phyloP scores from a whole-genome alignment of 495 filamentous ascomycete species.

The Penicillium nucicola region DNA sequence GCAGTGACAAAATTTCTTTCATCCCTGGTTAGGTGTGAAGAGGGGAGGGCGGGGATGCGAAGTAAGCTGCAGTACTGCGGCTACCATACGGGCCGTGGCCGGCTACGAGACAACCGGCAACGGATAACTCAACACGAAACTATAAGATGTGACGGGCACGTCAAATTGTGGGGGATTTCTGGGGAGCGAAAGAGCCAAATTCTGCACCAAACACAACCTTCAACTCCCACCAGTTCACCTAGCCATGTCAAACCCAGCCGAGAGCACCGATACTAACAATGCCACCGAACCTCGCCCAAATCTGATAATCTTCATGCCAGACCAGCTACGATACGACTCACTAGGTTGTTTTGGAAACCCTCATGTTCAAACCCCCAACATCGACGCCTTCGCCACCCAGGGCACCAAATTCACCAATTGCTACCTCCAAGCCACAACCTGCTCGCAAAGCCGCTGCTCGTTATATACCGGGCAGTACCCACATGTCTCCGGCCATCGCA shows the following conservation, averaged over 20 bases:
- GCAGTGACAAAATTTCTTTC: too few relatives aligned
- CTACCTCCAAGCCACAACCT: slow-evolving; percentile 22
- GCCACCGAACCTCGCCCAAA: slow-evolving; percentile 10
- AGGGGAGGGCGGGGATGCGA: too few relatives aligned
- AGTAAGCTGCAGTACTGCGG: too few relatives aligned
- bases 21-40: too few relatives aligned
- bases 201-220: too few relatives aligned
- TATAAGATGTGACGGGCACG: too few relatives aligned
- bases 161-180: too few relatives aligned
- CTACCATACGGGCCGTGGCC: too few relatives aligned
- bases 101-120: too few relatives aligned
- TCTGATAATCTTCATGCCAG: slow-evolving; percentile 24
- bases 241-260: not conserved
- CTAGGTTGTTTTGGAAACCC: slow-evolving; percentile 12
- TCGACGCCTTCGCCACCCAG: slow-evolving; percentile 13
- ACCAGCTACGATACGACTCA: slow-evolving; percentile 23
- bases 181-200: too few relatives aligned
- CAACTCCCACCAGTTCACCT: too few relatives aligned
- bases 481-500: slow-evolving; percentile 22
- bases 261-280: not conserved
- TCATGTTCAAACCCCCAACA: slow-evolving; percentile 19
- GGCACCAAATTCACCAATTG: slow-evolving; percentile 22
- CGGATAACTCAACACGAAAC: too few relatives aligned
- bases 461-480: slow-evolving; percentile 23
- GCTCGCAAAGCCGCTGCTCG: slow-evolving; percentile 23